Percentiles rank a stretch among this genome's conserved stretches.
Evolutionary conservation across 176 grass and related monocot genomes (phyloP).

Genomic region (Oryza longistaminata): DNA sequence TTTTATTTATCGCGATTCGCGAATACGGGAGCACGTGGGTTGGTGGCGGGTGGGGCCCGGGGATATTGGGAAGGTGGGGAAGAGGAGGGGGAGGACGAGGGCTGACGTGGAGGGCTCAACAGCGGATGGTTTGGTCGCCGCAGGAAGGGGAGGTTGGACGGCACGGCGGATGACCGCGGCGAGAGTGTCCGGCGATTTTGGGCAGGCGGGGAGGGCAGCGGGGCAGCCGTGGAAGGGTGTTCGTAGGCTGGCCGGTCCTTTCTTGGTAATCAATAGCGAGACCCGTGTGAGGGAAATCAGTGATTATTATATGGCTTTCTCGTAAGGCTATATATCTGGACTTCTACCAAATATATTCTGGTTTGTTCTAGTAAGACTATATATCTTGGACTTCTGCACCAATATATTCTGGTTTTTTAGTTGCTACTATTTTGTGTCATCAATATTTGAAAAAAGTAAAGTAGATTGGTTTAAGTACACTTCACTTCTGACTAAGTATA

Average conservation of each 20-base stretch:
- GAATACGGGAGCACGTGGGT: conserved; percentile 33
- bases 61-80: neutral
- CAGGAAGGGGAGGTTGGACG: neutral
- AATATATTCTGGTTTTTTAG: too few relatives aligned
- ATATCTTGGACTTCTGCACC: too few relatives aligned
- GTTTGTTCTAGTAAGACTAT: too few relatives aligned
- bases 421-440: too few relatives aligned
- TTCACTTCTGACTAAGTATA: too few relatives aligned
- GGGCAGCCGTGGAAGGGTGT: neutral
- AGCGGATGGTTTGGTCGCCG: neutral
- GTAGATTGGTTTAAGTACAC: too few relatives aligned
- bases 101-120: conserved; percentile 38
- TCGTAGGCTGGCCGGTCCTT: neutral
- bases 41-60: conserved; percentile 20
- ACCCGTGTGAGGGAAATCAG: too few relatives aligned
- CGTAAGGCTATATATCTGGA: too few relatives aligned
- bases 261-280: too few relatives aligned
- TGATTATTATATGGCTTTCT: too few relatives aligned
- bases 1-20: neutral
- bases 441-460: too few relatives aligned
- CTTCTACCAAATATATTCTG: too few relatives aligned
- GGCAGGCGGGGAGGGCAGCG: neutral
- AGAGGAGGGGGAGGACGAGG: conserved; percentile 15
- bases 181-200: neutral
- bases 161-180: neutral